Evolutionary conservation across 2,329 filamentous ascomycete genomes (phyloP).

Genomic region (Pyricularia pennisetigena): DNA sequence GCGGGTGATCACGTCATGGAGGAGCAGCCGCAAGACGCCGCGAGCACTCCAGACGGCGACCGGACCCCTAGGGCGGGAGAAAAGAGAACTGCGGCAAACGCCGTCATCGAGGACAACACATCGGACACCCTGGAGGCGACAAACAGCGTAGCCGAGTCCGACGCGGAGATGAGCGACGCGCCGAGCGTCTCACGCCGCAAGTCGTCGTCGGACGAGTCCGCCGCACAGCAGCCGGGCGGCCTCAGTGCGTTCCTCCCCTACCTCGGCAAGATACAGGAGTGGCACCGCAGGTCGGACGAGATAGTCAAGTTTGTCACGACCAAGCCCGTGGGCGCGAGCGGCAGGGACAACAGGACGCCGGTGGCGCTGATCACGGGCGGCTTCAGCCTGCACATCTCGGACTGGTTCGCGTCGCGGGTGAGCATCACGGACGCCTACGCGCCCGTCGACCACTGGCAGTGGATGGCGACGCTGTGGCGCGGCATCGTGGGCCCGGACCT

Average conservation of each 20-base stretch:
- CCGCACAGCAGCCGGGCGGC: constrained; percentile 12
- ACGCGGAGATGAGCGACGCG: neutral
- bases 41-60: neutral
- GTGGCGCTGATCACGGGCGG: constrained; percentile 68
- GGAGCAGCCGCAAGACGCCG: neutral
- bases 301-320: constrained; percentile 46
- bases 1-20: neutral
- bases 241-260: constrained; percentile 45
- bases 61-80: neutral
- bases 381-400: constrained; percentile 71
- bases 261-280: constrained; percentile 56
- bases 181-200: neutral
- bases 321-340: neutral
- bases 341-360: constrained; percentile 26
- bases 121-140: neutral
- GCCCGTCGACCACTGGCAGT: constrained; percentile 90
- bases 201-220: neutral
- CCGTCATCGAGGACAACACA: neutral
- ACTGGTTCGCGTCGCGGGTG: constrained; percentile 63
- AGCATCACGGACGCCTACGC: constrained; percentile 70
- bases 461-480: constrained; percentile 91
- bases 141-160: neutral
- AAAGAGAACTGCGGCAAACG: too few relatives aligned
- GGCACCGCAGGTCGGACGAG: constrained; percentile 67
- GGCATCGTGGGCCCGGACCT: constrained; percentile 75